A percentile compares a stretch with the other conserved stretches of the same genome.
These are phyloP conservation scores for Cryptosporidium sp. DNA, from an alignment of 169 alveolate species.

Conservation along the genomic window DNA sequence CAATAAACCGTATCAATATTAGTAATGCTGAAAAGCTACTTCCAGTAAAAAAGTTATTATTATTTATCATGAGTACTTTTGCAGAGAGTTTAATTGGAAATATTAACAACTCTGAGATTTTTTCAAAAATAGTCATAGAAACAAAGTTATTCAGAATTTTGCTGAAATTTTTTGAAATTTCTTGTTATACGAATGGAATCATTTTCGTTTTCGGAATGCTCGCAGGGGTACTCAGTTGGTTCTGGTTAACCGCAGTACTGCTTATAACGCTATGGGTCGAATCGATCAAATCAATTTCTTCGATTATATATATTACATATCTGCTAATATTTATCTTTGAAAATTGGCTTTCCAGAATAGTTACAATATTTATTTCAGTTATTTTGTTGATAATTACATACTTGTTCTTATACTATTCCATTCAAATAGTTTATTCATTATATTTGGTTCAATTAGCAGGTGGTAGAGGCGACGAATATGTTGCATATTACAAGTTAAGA, in stretches of 20 bases:
- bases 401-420: slow-evolving; percentile 24
- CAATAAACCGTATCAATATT: not conserved
- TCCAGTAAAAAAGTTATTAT: not conserved
- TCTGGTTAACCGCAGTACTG: slow-evolving; percentile 56
- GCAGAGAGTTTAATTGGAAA: not conserved
- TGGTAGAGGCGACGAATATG: slow-evolving; percentile 72
- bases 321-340: slow-evolving; percentile 4
- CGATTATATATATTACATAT: slow-evolving; percentile 16
- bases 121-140: not conserved
- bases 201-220: slow-evolving; percentile 32
- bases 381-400: slow-evolving; percentile 1
- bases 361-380: slow-evolving; percentile 8
- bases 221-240: slow-evolving; percentile 11
- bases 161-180: slow-evolving; percentile 13
- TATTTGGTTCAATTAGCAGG: slow-evolving; percentile 74
- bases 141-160: not conserved
- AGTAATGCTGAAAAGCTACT: not conserved
- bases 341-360: not conserved
- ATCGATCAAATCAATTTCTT: slow-evolving; percentile 18
- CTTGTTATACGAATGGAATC: slow-evolving; percentile 10
- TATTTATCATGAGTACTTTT: not conserved
- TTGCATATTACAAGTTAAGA: slow-evolving; percentile 45
- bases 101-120: not conserved
- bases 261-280: slow-evolving; percentile 52
- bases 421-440: slow-evolving; percentile 60